Evolutionary conservation across 2,329 filamentous ascomycete species (phyloP).

Genomic region (Trichophyton rubrum): DNA sequence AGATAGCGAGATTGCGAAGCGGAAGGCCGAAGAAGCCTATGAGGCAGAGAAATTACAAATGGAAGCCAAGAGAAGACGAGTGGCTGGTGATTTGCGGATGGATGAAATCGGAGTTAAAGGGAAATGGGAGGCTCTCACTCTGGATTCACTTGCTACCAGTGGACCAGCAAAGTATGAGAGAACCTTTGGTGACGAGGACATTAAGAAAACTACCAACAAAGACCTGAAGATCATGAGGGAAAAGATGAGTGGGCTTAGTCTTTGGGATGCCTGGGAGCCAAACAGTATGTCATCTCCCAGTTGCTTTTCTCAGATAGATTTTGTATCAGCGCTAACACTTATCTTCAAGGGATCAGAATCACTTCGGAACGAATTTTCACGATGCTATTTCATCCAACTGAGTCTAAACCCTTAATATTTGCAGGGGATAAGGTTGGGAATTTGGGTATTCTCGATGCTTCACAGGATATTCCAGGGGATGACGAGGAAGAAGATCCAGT

Average conservation of each 20-base stretch:
- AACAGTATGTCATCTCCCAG: slow-evolving; percentile 45
- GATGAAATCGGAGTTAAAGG: slow-evolving; percentile 70
- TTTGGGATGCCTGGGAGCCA: slow-evolving; percentile 77
- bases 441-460: slow-evolving; percentile 81
- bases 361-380: slow-evolving; percentile 79
- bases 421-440: slow-evolving; percentile 90
- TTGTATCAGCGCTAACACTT: slow-evolving; percentile 3
- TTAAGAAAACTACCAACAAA: slow-evolving; percentile 65
- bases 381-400: slow-evolving; percentile 75
- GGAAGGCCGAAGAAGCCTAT: slow-evolving; percentile 55
- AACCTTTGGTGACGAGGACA: slow-evolving; percentile 76
- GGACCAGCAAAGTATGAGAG: slow-evolving; percentile 63
- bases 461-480: slow-evolving; percentile 51
- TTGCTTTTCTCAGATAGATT: neutral
- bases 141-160: slow-evolving; percentile 46
- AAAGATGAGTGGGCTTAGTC: slow-evolving; percentile 60
- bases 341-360: slow-evolving; percentile 66
- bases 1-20: slow-evolving; percentile 54
- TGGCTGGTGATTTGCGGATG: slow-evolving; percentile 58
- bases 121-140: slow-evolving; percentile 56
- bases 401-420: slow-evolving; percentile 77
- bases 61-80: slow-evolving; percentile 49
- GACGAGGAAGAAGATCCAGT: slow-evolving; percentile 58
- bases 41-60: slow-evolving; percentile 45
- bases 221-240: slow-evolving; percentile 60